Percentiles rank a stretch among this genome's conserved stretches.
Evolutionary conservation across 2,329 filamentous ascomycete genomes (phyloP).

Genomic region (Apiospora pterosperma): DNA sequence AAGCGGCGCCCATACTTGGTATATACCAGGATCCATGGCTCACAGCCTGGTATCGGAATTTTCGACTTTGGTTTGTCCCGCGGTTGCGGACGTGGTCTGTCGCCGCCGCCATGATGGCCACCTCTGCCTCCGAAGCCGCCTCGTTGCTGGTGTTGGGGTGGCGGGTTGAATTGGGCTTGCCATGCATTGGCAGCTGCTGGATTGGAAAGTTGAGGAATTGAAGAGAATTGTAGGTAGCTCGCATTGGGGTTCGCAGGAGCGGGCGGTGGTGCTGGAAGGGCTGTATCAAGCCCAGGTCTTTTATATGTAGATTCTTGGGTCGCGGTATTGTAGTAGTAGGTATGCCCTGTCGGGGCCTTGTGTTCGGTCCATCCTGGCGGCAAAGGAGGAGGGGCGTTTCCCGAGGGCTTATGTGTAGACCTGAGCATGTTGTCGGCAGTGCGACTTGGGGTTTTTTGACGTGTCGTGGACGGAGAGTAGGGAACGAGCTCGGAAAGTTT

Average conservation of each 20-base stretch:
- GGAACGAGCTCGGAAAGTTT: background rate
- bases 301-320: constrained; percentile 87
- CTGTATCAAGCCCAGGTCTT: constrained; percentile 50
- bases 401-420: constrained; percentile 67
- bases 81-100: constrained; percentile 63
- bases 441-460: background rate
- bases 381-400: constrained; percentile 52
- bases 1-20: constrained; percentile 89
- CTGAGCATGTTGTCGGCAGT: constrained; percentile 56
- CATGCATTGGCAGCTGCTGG: constrained; percentile 59
- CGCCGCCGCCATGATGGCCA: constrained; percentile 44
- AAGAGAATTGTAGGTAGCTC: constrained; percentile 40
- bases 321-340: constrained; percentile 80
- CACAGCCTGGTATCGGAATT: constrained; percentile 72
- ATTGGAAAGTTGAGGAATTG: constrained; percentile 45
- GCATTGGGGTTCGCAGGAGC: constrained; percentile 26
- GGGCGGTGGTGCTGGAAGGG: constrained; percentile 12
- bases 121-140: constrained; percentile 38
- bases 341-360: constrained; percentile 80
- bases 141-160: constrained; percentile 31
- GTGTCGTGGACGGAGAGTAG: background rate
- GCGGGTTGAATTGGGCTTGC: constrained; percentile 48
- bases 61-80: constrained; percentile 79
- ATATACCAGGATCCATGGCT: constrained; percentile 88
- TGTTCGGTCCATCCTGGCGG: constrained; percentile 90